These are phyloP conservation scores for Irineochytrium annulatum DNA, from an alignment of 192 early-diverging fungal genomes.

Conservation along the genomic window DNA sequence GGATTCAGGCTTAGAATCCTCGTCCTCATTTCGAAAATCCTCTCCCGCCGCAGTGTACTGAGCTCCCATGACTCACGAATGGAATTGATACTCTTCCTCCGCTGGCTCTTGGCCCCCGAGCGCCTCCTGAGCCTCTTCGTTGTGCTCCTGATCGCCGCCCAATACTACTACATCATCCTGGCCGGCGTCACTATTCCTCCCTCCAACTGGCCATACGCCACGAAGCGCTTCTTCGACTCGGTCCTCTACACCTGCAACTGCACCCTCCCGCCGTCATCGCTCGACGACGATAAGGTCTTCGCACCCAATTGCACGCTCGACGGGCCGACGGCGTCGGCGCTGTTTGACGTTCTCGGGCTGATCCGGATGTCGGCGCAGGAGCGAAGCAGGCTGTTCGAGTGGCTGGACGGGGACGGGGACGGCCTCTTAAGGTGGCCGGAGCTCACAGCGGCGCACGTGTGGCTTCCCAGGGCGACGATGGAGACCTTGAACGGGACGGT, in stretches of 20 bases:
- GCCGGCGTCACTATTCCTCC: not conserved
- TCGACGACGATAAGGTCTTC: not conserved
- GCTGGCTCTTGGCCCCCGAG: no score
- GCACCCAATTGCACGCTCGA: conserved; percentile 1
- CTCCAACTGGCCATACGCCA: not conserved
- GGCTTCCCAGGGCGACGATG: no score
- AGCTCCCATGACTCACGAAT: no score
- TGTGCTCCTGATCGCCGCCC: conserved; percentile 1
- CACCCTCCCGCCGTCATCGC: not conserved
- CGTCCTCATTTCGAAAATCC: no score
- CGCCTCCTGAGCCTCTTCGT: no score
- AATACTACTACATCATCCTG: conserved; percentile 2
- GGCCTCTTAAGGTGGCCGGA: not conserved
- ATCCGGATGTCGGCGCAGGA: not conserved
- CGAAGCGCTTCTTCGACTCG: not conserved
- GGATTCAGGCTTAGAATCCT: no score
- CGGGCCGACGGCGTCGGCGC: not conserved
- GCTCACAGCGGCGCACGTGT: not conserved
- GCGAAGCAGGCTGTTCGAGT: not conserved
- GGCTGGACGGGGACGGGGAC: not conserved
- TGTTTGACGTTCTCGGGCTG: conserved; percentile 1
- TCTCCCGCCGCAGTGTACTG: no score
- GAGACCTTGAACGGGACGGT: no score
- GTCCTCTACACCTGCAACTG: not conserved
- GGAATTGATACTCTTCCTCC: no score